A percentile compares a stretch with the other conserved stretches of the same genome.
phyloP scores from a whole-genome alignment of 2,329 filamentous ascomycete species.

The Trichoderma breve region DNA sequence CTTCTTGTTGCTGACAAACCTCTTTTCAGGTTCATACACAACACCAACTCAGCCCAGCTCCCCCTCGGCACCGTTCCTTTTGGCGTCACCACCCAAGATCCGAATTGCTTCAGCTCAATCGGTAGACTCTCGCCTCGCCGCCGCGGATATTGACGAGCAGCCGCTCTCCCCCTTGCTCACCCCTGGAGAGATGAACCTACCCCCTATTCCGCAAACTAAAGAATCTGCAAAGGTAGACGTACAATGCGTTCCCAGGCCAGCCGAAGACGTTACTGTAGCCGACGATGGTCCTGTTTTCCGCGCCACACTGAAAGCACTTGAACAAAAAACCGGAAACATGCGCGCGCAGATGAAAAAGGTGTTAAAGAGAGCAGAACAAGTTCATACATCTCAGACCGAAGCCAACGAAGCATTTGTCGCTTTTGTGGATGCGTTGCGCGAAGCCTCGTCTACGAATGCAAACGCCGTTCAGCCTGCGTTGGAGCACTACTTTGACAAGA shows the following conservation, averaged over 20 bases:
- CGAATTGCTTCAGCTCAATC: conserved; percentile 86
- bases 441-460: conserved; percentile 85
- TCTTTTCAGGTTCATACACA: conserved; percentile 10
- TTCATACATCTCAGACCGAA: conserved; percentile 72
- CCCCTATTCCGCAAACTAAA: conserved; percentile 31
- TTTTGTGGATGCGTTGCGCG: conserved; percentile 82
- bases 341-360: conserved; percentile 93
- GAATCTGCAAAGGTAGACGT: conserved; percentile 79
- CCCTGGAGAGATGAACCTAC: conserved; percentile 36
- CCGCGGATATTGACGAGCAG: conserved; percentile 53
- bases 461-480: conserved; percentile 96
- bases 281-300: conserved; percentile 95
- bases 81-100: conserved; percentile 71
- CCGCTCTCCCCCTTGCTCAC: conserved; percentile 51
- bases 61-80: conserved; percentile 69
- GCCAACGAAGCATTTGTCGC: conserved; percentile 82
- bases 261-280: conserved; percentile 77
- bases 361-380: conserved; percentile 88
- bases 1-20: not conserved
- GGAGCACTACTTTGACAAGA: conserved; percentile 98
- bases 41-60: conserved; percentile 58
- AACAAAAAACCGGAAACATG: conserved; percentile 96
- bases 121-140: conserved; percentile 75
- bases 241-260: conserved; percentile 71
- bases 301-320: conserved; percentile 92